Base-by-base conservation (phyloP, 1,284 basidiomycete species). In the Cryptococcus hybrid region DNA sequence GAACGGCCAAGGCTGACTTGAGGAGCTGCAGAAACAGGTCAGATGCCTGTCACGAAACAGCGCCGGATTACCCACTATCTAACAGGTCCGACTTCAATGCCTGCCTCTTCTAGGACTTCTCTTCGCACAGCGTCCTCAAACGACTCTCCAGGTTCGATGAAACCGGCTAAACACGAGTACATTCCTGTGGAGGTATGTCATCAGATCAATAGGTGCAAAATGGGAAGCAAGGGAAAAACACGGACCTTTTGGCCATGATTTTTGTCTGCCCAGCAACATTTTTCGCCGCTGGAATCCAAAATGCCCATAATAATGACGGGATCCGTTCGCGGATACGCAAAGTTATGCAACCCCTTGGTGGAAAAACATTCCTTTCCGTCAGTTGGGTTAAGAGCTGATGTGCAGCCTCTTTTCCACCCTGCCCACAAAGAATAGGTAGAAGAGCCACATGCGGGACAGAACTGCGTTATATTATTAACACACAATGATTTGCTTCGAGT, bases 41-140 rank as follows among this genome's bases (percentile, higher is more conserved):
- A 39, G 49, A 12, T 39, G 18, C 36, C 34, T 2, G 8, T 36
- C 43, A 4, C 24, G 34, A 18, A n/a, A n/a, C 15, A 36, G n/a
- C 12, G 18, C 18, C 18, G 18, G 18, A 3, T 1, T 12, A 66
- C 75, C 67, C 92, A 93, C 79, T 98, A 98, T 62, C 83, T 82
- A 8, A 95, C 86, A 60, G 90, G 83, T 79, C 87, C 88, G 7
- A 94, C 90, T 46, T 83, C 84, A 18, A 98, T 84, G 5, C 95
- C 95, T 0, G 91, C 89, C 77, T 98, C 95, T 76, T 98, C 95
- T 84, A 91, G 88, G 67, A 96, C 88, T 77, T 98, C 95, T 37
- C 95, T 83, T 60, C 86, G 83, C 13, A 98, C 93, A 0, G 93
- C 89, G 66, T 98, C 94, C 77, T 99, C 95, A 63, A 98, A 89